Base-by-base conservation (phyloP, 495 filamentous ascomycete genomes). In the Umbilicaria muhlenbergii region DNA sequence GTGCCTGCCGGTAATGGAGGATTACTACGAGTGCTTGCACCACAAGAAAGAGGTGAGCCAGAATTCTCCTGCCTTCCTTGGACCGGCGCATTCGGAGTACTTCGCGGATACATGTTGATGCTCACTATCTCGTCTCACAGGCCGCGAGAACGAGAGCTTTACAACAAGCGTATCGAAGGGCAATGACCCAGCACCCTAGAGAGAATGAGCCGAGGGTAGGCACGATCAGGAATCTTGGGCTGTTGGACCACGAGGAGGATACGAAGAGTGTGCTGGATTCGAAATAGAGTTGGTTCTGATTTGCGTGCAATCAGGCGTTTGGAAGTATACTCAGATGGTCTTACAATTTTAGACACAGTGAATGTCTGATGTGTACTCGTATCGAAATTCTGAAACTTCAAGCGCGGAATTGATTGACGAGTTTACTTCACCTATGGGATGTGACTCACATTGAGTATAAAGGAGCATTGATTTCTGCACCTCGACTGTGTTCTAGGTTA, bases 1-100 rank as follows among this genome's bases (percentile, higher is more conserved):
- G 69, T 99, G 91, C 61, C 58, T 71, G 34, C 84, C 83, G n/a
- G 78, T 77, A 31, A 66, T 94, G 50, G 91, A 96, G 58, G 91
- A 99, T 57, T 96, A 96, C 71, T 84, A 93, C 64, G 91, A 98
- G 69, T 98, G 92, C 68, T 70, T 98, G 57, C 89, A 98, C 60
- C 91, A 98, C 71, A 81, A 74, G 65, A 95, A 96, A 68, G 91
- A 98, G 85, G 91, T 94, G 52, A 51, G 74, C 63, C 41, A 34
- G 32, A 36, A 11, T n/a, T 51, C 43, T 21, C 10, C 19, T 28
- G 24, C 24, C 24, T 28, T 24, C 18, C 11, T 7, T 38, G 12
- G 15, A 3, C 13, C 16, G 12, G 0, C 11, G 17, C 21, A 31
- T 19, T 36, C 38, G 8, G 24, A 28, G 8, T 13, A 7, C 24